Evolutionary conservation across 495 filamentous ascomycete genomes (phyloP).

Genomic region (Lichenothelia convexa): DNA sequence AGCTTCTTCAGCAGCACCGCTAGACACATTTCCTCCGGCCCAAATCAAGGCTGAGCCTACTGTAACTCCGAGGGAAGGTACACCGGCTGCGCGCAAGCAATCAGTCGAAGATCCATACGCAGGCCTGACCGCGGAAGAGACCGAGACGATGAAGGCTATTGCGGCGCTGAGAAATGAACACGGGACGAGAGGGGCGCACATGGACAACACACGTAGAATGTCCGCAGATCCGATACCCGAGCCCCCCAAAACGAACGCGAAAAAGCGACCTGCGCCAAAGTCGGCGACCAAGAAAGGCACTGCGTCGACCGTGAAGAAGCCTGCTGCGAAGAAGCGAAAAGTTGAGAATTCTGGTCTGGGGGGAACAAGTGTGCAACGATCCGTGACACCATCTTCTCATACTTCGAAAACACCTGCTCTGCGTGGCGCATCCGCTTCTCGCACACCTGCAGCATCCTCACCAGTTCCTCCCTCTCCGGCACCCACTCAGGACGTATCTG

Average conservation of each 20-base stretch:
- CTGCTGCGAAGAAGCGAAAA: conserved; percentile 39
- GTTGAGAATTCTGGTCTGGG: conserved; percentile 29
- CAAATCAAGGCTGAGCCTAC: conserved; percentile 19
- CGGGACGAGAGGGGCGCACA: conserved; percentile 8
- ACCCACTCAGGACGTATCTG: conserved; percentile 3
- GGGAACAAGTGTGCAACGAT: conserved; percentile 20
- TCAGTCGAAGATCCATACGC: conserved; percentile 4
- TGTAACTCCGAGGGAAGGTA: conserved; percentile 15
- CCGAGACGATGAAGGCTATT: conserved; percentile 17
- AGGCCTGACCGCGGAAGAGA: conserved; percentile 5
- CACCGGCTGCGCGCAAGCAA: conserved; percentile 11
- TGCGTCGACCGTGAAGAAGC: conserved; percentile 30
- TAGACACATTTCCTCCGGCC: conserved; percentile 8
- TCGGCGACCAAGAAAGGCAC: conserved; percentile 33
- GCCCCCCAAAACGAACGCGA: conserved; percentile 4
- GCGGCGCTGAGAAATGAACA: conserved; percentile 18
- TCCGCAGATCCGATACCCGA: neutral
- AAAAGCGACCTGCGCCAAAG: conserved; percentile 19
- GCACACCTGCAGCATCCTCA: conserved; percentile 22
- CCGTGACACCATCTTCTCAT: conserved; percentile 27
- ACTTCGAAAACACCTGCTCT: conserved; percentile 28
- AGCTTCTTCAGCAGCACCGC: neutral
- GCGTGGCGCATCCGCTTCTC: conserved; percentile 21
- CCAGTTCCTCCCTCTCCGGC: conserved; percentile 18
- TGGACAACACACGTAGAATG: neutral